Percentiles rank a stretch among this genome's conserved stretches.
Evolutionary conservation across 2,329 filamentous ascomycete species (phyloP).

Genomic region (Coniosporium tulheliwenetii): DNA sequence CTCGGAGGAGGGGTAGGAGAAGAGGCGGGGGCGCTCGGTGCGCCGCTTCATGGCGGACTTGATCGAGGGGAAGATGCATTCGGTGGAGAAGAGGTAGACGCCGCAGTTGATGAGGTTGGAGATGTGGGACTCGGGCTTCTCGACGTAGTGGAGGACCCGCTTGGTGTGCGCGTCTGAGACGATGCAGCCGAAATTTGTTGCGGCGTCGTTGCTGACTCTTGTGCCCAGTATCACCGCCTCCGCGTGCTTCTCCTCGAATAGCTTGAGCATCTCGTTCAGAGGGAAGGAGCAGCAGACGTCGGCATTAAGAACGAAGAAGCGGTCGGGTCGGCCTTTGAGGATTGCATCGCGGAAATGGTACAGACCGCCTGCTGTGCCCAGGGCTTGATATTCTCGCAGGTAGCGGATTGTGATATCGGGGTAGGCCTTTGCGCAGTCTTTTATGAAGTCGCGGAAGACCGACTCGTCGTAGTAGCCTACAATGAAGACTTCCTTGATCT

Average conservation of each 20-base stretch:
- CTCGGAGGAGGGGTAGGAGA: constrained; percentile 92
- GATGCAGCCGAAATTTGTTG: constrained; percentile 94
- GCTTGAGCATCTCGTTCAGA: constrained; percentile 81
- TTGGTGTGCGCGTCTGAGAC: constrained; percentile 88
- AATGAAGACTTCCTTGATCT: constrained; percentile 90
- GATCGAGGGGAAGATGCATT: constrained; percentile 93
- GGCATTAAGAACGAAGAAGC: constrained; percentile 93
- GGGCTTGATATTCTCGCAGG: constrained; percentile 88
- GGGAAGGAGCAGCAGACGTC: constrained; percentile 99
- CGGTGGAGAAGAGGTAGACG: constrained; percentile 91
- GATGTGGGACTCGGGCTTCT: constrained; percentile 96
- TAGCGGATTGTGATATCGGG: constrained; percentile 85
- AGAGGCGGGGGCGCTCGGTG: constrained; percentile 73
- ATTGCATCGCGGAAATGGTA: constrained; percentile 99
- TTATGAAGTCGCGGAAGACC: constrained; percentile 97
- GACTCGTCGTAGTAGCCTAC: constrained; percentile 98
- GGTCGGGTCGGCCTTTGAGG: constrained; percentile 84
- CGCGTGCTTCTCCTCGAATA: constrained; percentile 89
- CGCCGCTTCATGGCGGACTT: constrained; percentile 89
- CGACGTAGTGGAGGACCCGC: constrained; percentile 94
- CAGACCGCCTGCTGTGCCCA: constrained; percentile 88
- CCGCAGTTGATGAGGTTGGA: constrained; percentile 98
- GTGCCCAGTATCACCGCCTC: constrained; percentile 95
- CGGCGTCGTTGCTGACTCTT: constrained; percentile 75
- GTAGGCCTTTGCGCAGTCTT: constrained; percentile 71